phyloP scores from a whole-genome alignment of 1,139 yeast genomes.

The Suhomyces coccinellae region DNA sequence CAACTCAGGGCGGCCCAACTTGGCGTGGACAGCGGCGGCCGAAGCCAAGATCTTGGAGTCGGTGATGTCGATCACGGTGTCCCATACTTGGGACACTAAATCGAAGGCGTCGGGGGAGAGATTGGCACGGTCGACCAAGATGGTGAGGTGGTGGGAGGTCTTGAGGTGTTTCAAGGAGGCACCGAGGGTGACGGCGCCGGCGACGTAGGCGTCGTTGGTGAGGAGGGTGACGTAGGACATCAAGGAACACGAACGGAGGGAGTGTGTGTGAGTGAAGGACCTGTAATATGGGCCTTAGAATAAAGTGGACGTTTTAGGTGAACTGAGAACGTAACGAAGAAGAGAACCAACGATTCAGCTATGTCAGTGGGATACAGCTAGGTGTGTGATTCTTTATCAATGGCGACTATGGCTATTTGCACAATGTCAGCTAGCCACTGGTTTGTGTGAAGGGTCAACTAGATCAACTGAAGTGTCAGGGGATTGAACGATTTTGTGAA shows the following conservation, averaged over 20 bases:
- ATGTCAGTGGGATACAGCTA: too few relatives aligned
- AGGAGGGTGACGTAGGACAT: slow-evolving; percentile 22
- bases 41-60: slow-evolving; percentile 24
- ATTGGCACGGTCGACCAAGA: slow-evolving; percentile 23
- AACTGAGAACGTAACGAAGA: too few relatives aligned
- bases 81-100: slow-evolving; percentile 22
- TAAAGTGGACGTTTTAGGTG: too few relatives aligned
- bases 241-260: neutral
- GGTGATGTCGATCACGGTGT: slow-evolving; percentile 28
- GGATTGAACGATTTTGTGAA: too few relatives aligned
- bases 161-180: slow-evolving; percentile 21
- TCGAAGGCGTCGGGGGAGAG: slow-evolving; percentile 20
- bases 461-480: too few relatives aligned
- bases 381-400: too few relatives aligned
- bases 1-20: slow-evolving; percentile 31
- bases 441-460: too few relatives aligned
- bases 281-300: too few relatives aligned
- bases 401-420: too few relatives aligned
- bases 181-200: slow-evolving; percentile 35
- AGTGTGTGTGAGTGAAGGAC: too few relatives aligned
- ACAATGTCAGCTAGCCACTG: too few relatives aligned
- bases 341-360: too few relatives aligned
- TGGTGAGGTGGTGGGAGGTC: slow-evolving; percentile 23
- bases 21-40: slow-evolving; percentile 19
- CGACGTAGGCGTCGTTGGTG: slow-evolving; percentile 30